phyloP scores from a whole-genome alignment of 2,329 filamentous ascomycete genomes.

The Pseudogymnoascus sp. region DNA sequence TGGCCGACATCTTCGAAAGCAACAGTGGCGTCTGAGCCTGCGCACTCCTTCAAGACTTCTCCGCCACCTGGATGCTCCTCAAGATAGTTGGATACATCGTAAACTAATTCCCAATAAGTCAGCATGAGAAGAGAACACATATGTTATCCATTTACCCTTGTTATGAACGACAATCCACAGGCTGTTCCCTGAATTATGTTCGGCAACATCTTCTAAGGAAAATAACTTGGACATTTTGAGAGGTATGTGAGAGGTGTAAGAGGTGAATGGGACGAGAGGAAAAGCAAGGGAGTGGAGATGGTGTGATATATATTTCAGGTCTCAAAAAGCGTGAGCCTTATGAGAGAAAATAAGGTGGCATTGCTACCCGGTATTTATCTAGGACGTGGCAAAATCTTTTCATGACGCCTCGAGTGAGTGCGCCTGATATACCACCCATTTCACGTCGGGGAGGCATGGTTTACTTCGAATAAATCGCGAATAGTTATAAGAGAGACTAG shows the following conservation, averaged over 20 bases:
- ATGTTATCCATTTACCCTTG: conserved; percentile 33
- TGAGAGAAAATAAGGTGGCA: background rate
- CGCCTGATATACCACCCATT: background rate
- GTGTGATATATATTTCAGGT: background rate
- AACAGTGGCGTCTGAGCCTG: conserved; percentile 68
- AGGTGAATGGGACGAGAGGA: background rate
- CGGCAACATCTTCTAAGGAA: conserved; percentile 36
- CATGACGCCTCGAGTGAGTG: background rate
- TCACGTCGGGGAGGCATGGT: background rate
- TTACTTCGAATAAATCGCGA: conserved; percentile 2
- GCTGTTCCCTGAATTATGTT: conserved; percentile 40
- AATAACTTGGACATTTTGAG: conserved; percentile 10
- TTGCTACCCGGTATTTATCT: background rate
- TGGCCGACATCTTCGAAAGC: conserved; percentile 80
- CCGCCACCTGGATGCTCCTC: conserved; percentile 63
- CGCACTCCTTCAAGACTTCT: conserved; percentile 69
- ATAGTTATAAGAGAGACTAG: background rate
- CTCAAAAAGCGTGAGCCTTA: background rate
- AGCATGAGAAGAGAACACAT: background rate
- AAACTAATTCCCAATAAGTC: conserved; percentile 34
- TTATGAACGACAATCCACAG: conserved; percentile 49
- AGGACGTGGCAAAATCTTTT: conserved; percentile 1
- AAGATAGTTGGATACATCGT: conserved; percentile 48
- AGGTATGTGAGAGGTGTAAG: background rate
- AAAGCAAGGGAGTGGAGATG: background rate